Evolutionary conservation across 345 rosid species (phyloP).

Genomic region (Eucalyptus cloeziana): DNA sequence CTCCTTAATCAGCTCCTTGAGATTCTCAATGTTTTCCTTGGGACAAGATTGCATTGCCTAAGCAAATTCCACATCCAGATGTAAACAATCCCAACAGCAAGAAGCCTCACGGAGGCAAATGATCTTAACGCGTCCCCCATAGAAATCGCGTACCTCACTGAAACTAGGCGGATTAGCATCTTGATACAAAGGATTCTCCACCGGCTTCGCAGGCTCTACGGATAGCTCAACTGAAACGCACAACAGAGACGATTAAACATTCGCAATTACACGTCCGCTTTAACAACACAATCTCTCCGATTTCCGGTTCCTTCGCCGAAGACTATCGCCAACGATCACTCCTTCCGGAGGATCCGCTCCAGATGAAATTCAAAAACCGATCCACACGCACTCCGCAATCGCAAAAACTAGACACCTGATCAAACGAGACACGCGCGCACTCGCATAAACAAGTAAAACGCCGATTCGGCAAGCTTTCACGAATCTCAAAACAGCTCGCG

Average conservation of each 20-base stretch:
- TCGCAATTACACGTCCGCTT: not conserved
- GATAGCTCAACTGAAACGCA: not conserved
- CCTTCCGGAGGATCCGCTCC: not conserved
- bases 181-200: conserved; percentile 45
- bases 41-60: conserved; percentile 81
- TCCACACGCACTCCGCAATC: not conserved
- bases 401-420: not conserved
- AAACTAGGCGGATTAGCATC: conserved; percentile 19
- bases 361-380: not conserved
- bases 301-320: not conserved
- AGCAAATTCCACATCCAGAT: not conserved
- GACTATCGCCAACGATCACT: not conserved
- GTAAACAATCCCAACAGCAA: not conserved
- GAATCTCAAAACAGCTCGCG: not conserved
- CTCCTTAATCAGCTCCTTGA: conserved; percentile 49
- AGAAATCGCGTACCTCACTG: conserved; percentile 25
- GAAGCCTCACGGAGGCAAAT: not conserved
- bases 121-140: not conserved
- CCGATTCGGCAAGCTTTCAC: not conserved
- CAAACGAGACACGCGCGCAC: not conserved
- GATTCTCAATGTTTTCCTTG: conserved; percentile 23
- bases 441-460: not conserved
- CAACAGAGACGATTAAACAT: not conserved
- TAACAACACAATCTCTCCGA: not conserved
- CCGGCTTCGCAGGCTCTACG: conserved; percentile 42